phyloP scores from a whole-genome alignment of 2,329 filamentous ascomycete genomes.

The Botrytis cinerea region DNA sequence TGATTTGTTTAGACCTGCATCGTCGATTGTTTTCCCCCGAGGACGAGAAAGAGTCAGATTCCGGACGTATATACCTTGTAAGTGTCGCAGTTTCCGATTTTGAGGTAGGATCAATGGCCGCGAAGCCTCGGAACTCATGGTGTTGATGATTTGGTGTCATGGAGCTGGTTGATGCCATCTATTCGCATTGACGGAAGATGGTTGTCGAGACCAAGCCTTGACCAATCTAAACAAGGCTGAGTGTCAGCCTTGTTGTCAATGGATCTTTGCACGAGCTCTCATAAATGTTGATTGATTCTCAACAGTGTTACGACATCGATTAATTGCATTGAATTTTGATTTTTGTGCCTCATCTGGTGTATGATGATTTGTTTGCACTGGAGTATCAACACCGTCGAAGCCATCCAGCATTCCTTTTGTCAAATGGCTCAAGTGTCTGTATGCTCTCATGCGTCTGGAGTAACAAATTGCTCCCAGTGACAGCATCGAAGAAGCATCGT shows the following conservation, averaged over 20 bases:
- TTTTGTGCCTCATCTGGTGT: background rate
- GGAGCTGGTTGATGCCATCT: background rate
- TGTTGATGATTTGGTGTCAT: conserved; percentile 28
- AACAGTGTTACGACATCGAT: background rate
- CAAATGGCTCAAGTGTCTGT: background rate
- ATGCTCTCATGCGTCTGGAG: background rate
- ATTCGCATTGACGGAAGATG: background rate
- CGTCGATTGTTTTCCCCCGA: conserved; percentile 68
- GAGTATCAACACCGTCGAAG: background rate
- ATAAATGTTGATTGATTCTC: background rate
- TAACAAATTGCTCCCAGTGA: background rate
- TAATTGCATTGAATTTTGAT: background rate
- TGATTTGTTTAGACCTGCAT: conserved; percentile 66
- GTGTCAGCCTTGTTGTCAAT: background rate
- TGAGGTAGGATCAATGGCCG: conserved; percentile 60
- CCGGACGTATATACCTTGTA: conserved; percentile 82
- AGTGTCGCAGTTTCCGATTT: conserved; percentile 86
- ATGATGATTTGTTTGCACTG: background rate
- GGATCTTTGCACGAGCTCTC: background rate
- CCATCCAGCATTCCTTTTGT: background rate
- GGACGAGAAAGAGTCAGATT: conserved; percentile 72
- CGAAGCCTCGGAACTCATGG: conserved; percentile 39
- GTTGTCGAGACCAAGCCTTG: background rate
- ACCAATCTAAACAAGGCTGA: conserved; percentile 13
- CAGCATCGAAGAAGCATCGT: background rate